Evolutionary conservation across 2,329 filamentous ascomycete species (phyloP).

Genomic region (Diaporthe sp.): DNA sequence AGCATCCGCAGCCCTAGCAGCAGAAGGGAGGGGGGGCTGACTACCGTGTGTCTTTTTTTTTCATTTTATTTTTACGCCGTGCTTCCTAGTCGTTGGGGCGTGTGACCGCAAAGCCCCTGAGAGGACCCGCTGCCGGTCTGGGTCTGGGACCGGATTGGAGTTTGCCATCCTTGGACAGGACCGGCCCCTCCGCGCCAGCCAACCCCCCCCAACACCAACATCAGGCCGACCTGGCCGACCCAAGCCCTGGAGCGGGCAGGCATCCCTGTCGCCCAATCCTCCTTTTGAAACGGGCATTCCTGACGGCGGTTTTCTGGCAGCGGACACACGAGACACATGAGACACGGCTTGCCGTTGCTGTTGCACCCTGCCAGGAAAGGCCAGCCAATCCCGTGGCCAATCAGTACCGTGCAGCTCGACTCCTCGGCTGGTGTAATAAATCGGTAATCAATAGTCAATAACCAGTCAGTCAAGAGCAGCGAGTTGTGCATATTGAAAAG

Average conservation of each 20-base stretch:
- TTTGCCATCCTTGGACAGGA: constrained; percentile 24
- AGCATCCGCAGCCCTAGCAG: no score
- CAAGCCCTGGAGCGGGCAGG: background rate
- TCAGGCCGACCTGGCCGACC: constrained; percentile 22
- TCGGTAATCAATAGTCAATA: background rate
- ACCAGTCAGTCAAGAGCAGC: background rate
- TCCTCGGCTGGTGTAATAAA: background rate
- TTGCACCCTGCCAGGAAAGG: constrained; percentile 9
- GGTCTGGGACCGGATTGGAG: constrained; percentile 2
- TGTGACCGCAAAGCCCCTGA: constrained; percentile 20
- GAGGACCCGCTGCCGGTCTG: constrained; percentile 16
- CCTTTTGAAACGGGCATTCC: constrained; percentile 35
- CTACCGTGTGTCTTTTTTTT: background rate
- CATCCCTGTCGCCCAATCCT: constrained; percentile 16
- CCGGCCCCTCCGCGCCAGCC: constrained; percentile 25
- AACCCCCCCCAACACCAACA: constrained; percentile 7
- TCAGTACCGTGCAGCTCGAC: background rate
- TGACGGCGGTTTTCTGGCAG: constrained; percentile 27
- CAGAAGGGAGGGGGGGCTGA: background rate
- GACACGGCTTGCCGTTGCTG: constrained; percentile 20
- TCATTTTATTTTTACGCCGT: constrained; percentile 13
- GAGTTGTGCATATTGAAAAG: no score
- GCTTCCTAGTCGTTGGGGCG: constrained; percentile 13
- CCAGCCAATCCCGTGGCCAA: background rate
- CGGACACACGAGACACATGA: constrained; percentile 29